Percentiles rank a stretch among this genome's conserved stretches.
phyloP scores from a whole-genome alignment of 352 stramenopile species.

The Phytophthora pseudosyringae region DNA sequence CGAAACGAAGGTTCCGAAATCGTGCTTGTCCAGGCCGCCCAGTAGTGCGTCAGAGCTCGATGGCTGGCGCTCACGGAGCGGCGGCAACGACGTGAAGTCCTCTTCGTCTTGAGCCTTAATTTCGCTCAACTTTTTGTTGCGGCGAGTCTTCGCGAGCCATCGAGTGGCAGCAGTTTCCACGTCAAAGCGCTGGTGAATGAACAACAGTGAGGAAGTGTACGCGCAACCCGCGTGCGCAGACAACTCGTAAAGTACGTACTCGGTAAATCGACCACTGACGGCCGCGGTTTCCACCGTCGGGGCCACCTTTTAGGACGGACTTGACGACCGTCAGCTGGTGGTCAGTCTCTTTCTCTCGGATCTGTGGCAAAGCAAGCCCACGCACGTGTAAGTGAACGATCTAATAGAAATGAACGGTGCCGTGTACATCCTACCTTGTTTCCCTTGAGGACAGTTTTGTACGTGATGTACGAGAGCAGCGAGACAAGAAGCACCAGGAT shows the following conservation, averaged over 20 bases:
- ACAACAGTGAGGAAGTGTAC: neutral
- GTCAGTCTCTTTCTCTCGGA: conserved; percentile 63
- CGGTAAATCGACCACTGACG: conserved; percentile 76
- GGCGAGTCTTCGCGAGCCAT: conserved; percentile 70
- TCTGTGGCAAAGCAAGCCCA: conserved; percentile 31
- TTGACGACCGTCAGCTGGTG: conserved; percentile 55
- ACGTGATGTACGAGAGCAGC: conserved; percentile 79
- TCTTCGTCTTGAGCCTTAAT: conserved; percentile 60
- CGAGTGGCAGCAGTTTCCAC: conserved; percentile 58
- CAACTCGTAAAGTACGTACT: conserved; percentile 33
- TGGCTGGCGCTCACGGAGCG: conserved; percentile 37
- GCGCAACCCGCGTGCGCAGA: neutral
- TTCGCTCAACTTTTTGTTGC: conserved; percentile 56
- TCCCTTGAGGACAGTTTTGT: conserved; percentile 77
- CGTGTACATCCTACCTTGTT: conserved; percentile 46
- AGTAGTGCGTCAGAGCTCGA: conserved; percentile 36
- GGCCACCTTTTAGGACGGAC: conserved; percentile 54
- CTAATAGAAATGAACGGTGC: neutral
- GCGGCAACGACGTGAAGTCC: conserved; percentile 68
- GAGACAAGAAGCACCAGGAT: conserved; percentile 79
- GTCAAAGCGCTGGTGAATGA: conserved; percentile 60
- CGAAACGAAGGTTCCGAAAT: conserved; percentile 54
- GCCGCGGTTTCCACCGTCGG: conserved; percentile 47
- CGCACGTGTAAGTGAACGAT: neutral
- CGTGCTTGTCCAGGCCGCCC: conserved; percentile 20